These are phyloP conservation scores for Glycine latifolia DNA, from an alignment of 306 rosid genomes.

Conservation along the genomic window DNA sequence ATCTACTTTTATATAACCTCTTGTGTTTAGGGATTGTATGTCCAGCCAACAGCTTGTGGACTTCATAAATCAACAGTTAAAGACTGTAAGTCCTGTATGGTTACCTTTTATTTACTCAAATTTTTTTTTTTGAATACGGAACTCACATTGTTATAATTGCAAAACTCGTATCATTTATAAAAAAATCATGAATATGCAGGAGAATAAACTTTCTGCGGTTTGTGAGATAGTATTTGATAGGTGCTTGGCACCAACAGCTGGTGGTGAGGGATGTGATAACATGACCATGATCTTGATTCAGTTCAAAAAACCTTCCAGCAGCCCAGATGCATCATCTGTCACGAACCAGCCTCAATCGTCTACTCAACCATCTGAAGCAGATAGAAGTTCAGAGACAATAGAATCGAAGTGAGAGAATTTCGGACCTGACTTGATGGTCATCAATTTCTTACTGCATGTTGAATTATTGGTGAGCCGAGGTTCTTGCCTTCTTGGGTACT, in stretches of 20 bases:
- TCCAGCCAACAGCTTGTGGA: slow-evolving; percentile 96
- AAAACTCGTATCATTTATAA: slow-evolving; percentile 7
- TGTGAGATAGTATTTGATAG: slow-evolving; percentile 93
- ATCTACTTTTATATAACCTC: slow-evolving; percentile 30
- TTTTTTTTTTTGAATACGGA: neutral
- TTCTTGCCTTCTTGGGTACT: slow-evolving; percentile 11
- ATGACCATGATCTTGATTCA: slow-evolving; percentile 99
- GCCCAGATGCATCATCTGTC: slow-evolving; percentile 51
- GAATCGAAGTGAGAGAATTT: slow-evolving; percentile 28
- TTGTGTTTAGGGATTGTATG: slow-evolving; percentile 86
- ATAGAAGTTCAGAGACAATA: slow-evolving; percentile 32
- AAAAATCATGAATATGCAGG: slow-evolving; percentile 62
- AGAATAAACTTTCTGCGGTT: slow-evolving; percentile 71
- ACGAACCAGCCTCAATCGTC: slow-evolving; percentile 57
- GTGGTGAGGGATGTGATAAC: slow-evolving; percentile 96
- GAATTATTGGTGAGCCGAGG: slow-evolving; percentile 35
- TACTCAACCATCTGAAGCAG: slow-evolving; percentile 43
- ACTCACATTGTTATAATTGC: slow-evolving; percentile 25
- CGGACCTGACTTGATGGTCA: too few relatives aligned
- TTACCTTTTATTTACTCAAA: neutral
- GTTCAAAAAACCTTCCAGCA: slow-evolving; percentile 60
- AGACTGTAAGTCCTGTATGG: slow-evolving; percentile 59
- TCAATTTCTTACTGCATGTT: neutral
- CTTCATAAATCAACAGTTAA: slow-evolving; percentile 66
- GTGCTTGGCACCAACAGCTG: slow-evolving; percentile 93